Evolutionary conservation across 1,284 basidiomycete genomes (phyloP), one percentile per base, ranked within the genome.

Genomic region (Cryptococcus hybrid): DNA sequence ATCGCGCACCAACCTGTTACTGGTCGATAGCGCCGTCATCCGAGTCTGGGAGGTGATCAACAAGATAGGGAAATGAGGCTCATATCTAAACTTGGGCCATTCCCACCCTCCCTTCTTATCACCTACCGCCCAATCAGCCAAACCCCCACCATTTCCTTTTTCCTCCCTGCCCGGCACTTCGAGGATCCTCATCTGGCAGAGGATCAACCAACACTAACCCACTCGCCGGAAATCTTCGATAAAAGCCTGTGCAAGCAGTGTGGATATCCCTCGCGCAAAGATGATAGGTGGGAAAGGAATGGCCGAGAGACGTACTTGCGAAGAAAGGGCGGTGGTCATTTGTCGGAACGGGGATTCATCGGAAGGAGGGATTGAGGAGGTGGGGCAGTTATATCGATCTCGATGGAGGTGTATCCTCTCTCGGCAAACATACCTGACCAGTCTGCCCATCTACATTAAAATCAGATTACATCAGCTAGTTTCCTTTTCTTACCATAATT

Each of bases 211-310:
- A 78, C 45, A 86, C 80, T 46, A 88, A 76, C 0, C 82, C 86
- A 7, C 80, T 79, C 2, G 85, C 85, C 1, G 85, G 65, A 86
- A 74, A 38, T 85, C 86, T 7, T 84, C 86, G 55, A 88, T 82
- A 69, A 86, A 88, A 11, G 84, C 80, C 69, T 88, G 85, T 8
- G 84, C 82, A 53, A 88, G 82, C 48, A 88, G 76, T 15, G 71
- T 71, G 51, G 82, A 81, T 1, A 76, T 68, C 0, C 80, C 80
- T 7, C 81, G 79, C 1, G 86, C 82, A 60, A 88, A 78, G 45
- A 88, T 74, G 46, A 88, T 80, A 0, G 86, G 86, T 1, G 86
- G 83, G 63, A 86, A 88, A 9, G 85, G 83, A 51, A 84, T 82
- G 5, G 76, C 79, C 36, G 82, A 78, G 6, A 82, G 69, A 24